Conservation (phyloP, 2,329 filamentous ascomycete species). For the Cordyceps militaris region DNA sequence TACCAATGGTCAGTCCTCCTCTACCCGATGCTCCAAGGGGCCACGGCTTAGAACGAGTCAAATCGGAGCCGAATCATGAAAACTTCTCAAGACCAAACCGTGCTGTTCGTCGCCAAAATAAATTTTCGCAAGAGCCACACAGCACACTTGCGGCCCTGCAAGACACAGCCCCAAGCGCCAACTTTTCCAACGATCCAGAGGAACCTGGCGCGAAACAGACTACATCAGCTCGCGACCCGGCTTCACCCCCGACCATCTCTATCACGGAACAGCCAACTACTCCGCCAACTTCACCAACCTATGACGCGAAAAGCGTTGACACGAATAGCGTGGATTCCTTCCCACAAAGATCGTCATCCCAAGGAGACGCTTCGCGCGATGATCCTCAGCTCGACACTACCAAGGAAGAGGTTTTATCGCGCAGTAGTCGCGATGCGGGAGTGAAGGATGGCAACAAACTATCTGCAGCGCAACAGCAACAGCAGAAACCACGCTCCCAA, state of each 20-base stretch:
- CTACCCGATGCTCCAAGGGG: conserved; percentile 41
- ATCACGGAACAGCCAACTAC: conserved; percentile 60
- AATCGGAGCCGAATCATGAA: conserved; percentile 60
- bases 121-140: conserved; percentile 39
- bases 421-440: not conserved
- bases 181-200: conserved; percentile 15
- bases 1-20: conserved; percentile 23
- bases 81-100: conserved; percentile 56
- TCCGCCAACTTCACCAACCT: conserved; percentile 36
- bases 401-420: conserved; percentile 17
- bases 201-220: conserved; percentile 27
- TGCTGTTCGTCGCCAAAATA: conserved; percentile 41
- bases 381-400: conserved; percentile 37
- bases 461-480: conserved; percentile 18
- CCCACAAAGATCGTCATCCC: conserved; percentile 50
- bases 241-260: conserved; percentile 29
- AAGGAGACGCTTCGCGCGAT: conserved; percentile 29
- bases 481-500: not conserved
- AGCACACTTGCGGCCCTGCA: conserved; percentile 41
- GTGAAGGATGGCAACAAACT: conserved; percentile 9
- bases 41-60: conserved; percentile 52
- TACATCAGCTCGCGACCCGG: conserved; percentile 28
- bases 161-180: conserved; percentile 27
- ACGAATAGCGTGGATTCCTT: conserved; percentile 28
- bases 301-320: conserved; percentile 20